These are phyloP conservation scores for Mesembryanthemum crystallinum DNA, from an alignment of 148 eudicot species.

Conservation along the genomic window DNA sequence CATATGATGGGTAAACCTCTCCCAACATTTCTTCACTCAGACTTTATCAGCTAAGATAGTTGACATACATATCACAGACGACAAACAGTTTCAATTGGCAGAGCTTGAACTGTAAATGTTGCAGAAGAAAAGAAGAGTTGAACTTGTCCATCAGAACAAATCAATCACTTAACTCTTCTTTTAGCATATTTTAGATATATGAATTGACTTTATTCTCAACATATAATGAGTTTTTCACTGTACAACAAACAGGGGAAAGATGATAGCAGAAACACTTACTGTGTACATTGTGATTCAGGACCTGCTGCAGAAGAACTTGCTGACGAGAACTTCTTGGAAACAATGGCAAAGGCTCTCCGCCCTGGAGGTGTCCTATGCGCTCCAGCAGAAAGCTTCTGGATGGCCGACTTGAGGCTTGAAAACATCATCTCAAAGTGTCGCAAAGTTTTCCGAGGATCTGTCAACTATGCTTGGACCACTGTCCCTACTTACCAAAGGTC, in stretches of 20 bases:
- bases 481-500: constrained; percentile 37
- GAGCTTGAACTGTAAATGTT: no score
- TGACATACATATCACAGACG: no score
- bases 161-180: no score
- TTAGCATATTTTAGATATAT: no score
- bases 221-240: no score
- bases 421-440: constrained; percentile 14
- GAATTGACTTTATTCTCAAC: no score
- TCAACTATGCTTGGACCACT: constrained; percentile 38
- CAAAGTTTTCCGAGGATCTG: constrained; percentile 34
- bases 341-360: constrained; percentile 31
- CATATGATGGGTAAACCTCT: constrained; percentile 28
- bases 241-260: no score
- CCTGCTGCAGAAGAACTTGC: constrained; percentile 26
- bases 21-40: no score
- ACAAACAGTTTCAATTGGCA: no score
- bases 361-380: constrained; percentile 41
- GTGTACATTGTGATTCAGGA: background rate
- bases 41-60: no score
- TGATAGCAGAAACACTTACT: background rate
- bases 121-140: no score
- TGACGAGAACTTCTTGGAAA: constrained; percentile 22
- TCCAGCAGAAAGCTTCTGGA: constrained; percentile 38
- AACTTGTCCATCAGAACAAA: no score
- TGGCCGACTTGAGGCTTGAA: background rate